Evolutionary conservation across 306 rosid genomes (phyloP).

Genomic region (Pyrus betulifolia): DNA sequence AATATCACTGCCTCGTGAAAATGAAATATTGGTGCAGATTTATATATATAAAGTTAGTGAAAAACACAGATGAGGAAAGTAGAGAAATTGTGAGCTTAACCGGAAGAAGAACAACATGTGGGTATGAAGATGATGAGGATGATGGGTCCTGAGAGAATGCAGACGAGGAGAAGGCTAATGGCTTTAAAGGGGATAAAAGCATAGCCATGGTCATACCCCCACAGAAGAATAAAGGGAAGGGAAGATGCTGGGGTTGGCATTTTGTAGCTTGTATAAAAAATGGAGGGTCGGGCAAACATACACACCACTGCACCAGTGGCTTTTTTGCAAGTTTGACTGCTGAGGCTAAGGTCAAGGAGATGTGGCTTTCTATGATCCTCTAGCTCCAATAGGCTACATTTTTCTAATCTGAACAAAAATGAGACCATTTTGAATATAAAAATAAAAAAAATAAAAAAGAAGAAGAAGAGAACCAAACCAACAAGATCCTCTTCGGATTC

Average conservation of each 20-base stretch:
- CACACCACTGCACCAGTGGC: background rate
- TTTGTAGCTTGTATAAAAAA: background rate
- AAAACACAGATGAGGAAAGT: background rate
- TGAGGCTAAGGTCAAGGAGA: background rate
- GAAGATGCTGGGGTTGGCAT: background rate
- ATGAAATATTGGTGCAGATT: background rate
- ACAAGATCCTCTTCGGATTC: no score
- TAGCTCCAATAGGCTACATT: background rate
- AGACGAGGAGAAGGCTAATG: background rate
- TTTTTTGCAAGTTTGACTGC: background rate
- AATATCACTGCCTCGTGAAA: no score
- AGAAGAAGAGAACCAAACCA: no score
- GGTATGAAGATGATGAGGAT: conserved; percentile 11
- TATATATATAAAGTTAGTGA: background rate
- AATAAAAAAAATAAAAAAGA: no score
- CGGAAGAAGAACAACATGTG: conserved; percentile 79
- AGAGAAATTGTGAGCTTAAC: conserved; percentile 15
- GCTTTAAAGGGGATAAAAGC: conserved; percentile 15
- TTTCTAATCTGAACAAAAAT: no score
- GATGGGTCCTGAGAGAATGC: conserved; percentile 17
- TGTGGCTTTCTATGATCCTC: background rate
- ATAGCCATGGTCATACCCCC: conserved; percentile 17
- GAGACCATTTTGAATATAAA: no score
- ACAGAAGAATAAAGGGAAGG: background rate
- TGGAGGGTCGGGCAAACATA: background rate